Evolutionary conservation across 2,329 filamentous ascomycete species (phyloP).

Genomic region (Colletotrichum caudatum): DNA sequence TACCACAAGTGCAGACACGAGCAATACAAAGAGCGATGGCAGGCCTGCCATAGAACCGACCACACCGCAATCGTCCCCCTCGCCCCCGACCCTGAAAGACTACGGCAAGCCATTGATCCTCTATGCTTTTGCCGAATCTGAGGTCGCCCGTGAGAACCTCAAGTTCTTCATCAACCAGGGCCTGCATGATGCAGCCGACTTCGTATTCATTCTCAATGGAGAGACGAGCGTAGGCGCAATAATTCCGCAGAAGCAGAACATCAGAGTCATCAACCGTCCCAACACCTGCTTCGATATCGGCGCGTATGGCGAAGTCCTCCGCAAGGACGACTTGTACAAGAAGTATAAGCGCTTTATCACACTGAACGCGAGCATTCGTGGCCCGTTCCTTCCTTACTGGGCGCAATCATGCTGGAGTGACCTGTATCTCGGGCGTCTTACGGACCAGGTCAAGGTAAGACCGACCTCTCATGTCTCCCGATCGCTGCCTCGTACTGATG

Average conservation of each 20-base stretch:
- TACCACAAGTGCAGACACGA: not conserved
- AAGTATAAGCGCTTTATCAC: slow-evolving; percentile 53
- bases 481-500: not conserved
- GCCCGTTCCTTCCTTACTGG: slow-evolving; percentile 54
- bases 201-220: slow-evolving; percentile 56
- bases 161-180: slow-evolving; percentile 53
- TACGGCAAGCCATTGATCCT: slow-evolving; percentile 47
- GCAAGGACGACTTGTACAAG: slow-evolving; percentile 48
- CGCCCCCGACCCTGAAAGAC: slow-evolving; percentile 9
- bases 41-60: not conserved
- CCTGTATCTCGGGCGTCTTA: slow-evolving; percentile 49
- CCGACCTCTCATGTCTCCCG: not conserved
- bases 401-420: slow-evolving; percentile 53
- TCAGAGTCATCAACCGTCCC: slow-evolving; percentile 48
- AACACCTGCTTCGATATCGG: slow-evolving; percentile 54
- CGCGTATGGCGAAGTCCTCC: slow-evolving; percentile 51
- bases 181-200: slow-evolving; percentile 53
- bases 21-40: not conserved
- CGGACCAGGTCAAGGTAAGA: slow-evolving; percentile 48
- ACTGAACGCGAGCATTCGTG: slow-evolving; percentile 52
- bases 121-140: slow-evolving; percentile 54
- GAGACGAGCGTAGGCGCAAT: slow-evolving; percentile 45
- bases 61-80: not conserved
- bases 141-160: slow-evolving; percentile 49
- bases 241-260: slow-evolving; percentile 50